Evolutionary conservation across 768 basidiomycete genomes (phyloP).

Genomic region (Rubroboletus pulcherrimus): DNA sequence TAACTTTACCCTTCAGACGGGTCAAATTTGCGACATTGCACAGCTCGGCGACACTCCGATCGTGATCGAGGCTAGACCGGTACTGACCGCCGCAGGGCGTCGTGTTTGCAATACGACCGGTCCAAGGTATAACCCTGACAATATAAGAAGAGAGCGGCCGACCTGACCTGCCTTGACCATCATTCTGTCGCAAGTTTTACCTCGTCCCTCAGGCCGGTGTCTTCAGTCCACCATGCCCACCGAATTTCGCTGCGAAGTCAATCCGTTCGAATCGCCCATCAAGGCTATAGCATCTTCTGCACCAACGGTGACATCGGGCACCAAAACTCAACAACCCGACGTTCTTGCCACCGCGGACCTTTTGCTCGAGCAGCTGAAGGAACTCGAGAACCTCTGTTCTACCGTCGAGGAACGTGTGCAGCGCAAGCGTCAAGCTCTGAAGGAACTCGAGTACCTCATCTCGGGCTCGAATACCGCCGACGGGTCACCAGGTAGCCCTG

Average conservation of each 20-base stretch:
- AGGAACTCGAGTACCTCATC: slow-evolving; percentile 25
- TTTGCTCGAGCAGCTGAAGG: slow-evolving; percentile 24
- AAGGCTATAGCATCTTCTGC: not conserved
- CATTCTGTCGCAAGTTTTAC: not conserved
- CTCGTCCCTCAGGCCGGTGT: not conserved
- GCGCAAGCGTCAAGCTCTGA: slow-evolving; percentile 18
- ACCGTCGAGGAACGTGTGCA: slow-evolving; percentile 24
- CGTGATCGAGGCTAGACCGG: not conserved
- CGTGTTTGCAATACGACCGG: slow-evolving; percentile 11
- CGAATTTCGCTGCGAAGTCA: not conserved
- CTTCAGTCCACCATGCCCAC: slow-evolving; percentile 8
- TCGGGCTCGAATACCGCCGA: slow-evolving; percentile 7
- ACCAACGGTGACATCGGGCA: not conserved
- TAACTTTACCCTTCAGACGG: not conserved
- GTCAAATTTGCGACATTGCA: not conserved
- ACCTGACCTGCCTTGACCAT: not conserved
- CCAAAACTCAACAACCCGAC: slow-evolving; percentile 11
- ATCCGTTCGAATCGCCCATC: slow-evolving; percentile 24
- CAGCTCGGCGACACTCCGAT: not conserved
- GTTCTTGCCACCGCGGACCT: slow-evolving; percentile 30
- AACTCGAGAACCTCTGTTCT: slow-evolving; percentile 22
- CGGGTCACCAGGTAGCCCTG: slow-evolving; percentile 14
- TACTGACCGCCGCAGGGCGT: not conserved
- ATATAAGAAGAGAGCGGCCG: slow-evolving; percentile 11
- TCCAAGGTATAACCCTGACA: not conserved